These are phyloP conservation scores for Cordyceps cateniannulata DNA, from an alignment of 2,329 filamentous ascomycete genomes.

Conservation along the genomic window DNA sequence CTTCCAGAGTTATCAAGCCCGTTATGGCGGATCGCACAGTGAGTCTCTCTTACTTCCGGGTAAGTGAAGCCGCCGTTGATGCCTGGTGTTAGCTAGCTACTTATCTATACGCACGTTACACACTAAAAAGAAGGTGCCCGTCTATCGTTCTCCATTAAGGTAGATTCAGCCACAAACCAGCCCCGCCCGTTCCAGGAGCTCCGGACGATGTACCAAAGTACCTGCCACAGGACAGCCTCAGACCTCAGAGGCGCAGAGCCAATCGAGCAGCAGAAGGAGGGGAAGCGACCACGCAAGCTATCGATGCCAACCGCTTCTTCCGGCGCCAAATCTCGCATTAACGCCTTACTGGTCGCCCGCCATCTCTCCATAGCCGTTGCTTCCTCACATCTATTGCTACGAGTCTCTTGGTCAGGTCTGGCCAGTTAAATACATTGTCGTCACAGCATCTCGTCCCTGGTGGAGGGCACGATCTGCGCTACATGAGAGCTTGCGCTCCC, in stretches of 20 bases:
- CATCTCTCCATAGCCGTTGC: not conserved
- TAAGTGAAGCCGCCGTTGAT: not conserved
- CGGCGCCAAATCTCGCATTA: not conserved
- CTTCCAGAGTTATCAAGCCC: not conserved
- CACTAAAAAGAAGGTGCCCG: not conserved
- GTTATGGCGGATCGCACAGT: not conserved
- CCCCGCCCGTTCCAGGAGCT: not conserved
- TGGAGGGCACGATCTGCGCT: not conserved
- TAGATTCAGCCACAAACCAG: not conserved
- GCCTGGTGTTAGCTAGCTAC: not conserved
- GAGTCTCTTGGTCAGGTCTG: not conserved
- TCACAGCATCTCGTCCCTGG: not conserved
- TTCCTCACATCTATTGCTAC: not conserved
- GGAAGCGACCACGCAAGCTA: not conserved
- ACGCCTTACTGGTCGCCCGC: not conserved
- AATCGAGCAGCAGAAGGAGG: not conserved
- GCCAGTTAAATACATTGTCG: not conserved
- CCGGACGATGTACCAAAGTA: not conserved
- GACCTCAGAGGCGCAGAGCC: not conserved
- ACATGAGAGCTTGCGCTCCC: not conserved
- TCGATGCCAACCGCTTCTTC: slow-evolving; percentile 8
- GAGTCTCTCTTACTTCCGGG: not conserved
- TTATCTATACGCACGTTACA: no score
- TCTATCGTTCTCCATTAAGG: not conserved
- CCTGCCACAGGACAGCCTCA: not conserved